Evolutionary conservation across 1,284 basidiomycete species (phyloP).

Genomic region (Rhodofomes roseus): DNA sequence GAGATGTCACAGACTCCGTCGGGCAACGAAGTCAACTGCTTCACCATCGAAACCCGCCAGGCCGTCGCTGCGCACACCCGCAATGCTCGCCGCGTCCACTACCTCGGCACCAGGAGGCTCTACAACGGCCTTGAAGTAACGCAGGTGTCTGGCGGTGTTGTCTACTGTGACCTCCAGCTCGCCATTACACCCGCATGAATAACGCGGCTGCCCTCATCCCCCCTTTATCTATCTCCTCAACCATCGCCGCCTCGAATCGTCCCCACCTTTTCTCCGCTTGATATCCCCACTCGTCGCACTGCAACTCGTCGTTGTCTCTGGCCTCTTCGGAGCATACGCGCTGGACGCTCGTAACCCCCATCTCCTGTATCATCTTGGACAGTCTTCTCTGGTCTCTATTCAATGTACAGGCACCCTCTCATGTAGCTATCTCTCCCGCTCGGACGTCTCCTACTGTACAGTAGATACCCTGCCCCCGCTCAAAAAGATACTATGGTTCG

Average conservation of each 20-base stretch:
- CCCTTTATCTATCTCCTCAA: neutral
- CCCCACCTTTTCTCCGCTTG: neutral
- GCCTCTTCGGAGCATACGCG: neutral
- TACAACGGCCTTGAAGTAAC: constrained; percentile 15
- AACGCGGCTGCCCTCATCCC: neutral
- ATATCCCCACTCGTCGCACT: too few relatives aligned
- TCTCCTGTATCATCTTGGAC: neutral
- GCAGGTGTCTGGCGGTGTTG: constrained; percentile 4
- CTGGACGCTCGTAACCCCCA: neutral
- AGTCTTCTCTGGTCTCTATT: neutral
- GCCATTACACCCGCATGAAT: neutral
- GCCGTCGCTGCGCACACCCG: neutral
- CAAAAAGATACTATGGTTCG: neutral
- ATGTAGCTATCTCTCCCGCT: neutral
- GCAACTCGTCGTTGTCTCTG: neutral
- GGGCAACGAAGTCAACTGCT: neutral
- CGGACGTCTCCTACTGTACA: neutral
- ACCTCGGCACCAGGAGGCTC: constrained; percentile 6
- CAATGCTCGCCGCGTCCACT: constrained; percentile 4
- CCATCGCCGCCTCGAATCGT: neutral
- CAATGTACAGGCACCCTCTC: neutral
- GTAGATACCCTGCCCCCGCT: neutral
- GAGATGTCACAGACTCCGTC: constrained; percentile 4
- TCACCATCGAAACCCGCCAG: neutral
- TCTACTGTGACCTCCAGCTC: constrained; percentile 14